Percentiles rank a stretch among this genome's conserved stretches.
These are phyloP conservation scores for Voacanga thouarsii DNA, from an alignment of 257 asterid species.

Conservation along the genomic window DNA sequence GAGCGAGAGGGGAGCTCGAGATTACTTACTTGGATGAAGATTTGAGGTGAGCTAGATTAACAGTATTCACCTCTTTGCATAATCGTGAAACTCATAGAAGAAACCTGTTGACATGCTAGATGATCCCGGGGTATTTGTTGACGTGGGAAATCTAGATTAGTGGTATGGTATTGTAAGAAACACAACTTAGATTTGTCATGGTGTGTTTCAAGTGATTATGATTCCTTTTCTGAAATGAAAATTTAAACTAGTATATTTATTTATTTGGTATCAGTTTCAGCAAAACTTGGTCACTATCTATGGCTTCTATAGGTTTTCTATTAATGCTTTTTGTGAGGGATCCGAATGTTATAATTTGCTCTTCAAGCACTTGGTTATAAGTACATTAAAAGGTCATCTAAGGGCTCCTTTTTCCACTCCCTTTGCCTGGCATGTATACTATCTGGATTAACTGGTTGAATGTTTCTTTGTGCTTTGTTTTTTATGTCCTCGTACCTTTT, in stretches of 20 bases:
- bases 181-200: neutral
- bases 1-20: slow-evolving; percentile 71
- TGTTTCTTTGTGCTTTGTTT: too few species aligned
- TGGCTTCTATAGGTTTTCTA: neutral
- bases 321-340: too few species aligned
- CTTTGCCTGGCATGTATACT: too few species aligned
- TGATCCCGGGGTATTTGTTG: neutral
- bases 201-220: neutral
- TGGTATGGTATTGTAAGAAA: too few species aligned
- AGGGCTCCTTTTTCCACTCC: too few species aligned
- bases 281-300: too few species aligned
- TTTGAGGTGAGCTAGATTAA: slow-evolving; percentile 40
- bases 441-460: too few species aligned
- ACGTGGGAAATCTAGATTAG: neutral
- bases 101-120: neutral
- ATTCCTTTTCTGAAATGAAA: neutral
- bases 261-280: neutral
- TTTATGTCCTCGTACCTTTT: too few species aligned
- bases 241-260: too few species aligned
- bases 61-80: neutral
- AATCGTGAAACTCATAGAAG: neutral
- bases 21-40: slow-evolving; percentile 85
- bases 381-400: too few species aligned
- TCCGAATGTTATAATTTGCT: too few species aligned
- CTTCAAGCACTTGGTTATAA: too few species aligned